Base-by-base conservation (phyloP, 495 filamentous ascomycete genomes). In the Haplographium delicatum region DNA sequence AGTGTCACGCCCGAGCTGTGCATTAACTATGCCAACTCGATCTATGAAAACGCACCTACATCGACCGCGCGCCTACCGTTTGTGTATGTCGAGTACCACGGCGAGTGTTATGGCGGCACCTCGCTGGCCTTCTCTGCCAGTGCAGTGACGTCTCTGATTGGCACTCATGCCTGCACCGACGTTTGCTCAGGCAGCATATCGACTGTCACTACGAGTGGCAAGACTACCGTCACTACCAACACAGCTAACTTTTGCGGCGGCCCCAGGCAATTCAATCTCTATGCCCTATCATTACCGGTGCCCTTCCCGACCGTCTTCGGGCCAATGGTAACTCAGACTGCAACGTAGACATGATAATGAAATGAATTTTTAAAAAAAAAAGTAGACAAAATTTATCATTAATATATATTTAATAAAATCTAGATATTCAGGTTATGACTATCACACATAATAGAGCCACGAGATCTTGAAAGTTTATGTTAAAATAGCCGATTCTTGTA, bases 1-100 rank as follows among this genome's bases (percentile, higher is more conserved):
- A 50, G 41, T 51, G 43, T 60, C 22, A 62, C 60, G 1, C 60
- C 60, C 1, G 53, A 62, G 47, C 50, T 62, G 16, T 62, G 60
- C 47, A 48, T 54, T 25, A 26, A 38, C 18, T 25, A 50, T 44
- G 60, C 54, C 18, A 49, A 53, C 43, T 57, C 53, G 1, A 15
- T 57, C 13, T 56, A 56, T 43, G 33, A 22, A 18, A 33, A 51
- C 7, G n/a, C n/a, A n/a, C 53, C 57, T 2, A 37, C 42, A n/a
- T 53, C 60, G 9, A 58, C 50, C 24, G 30, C 53, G 10, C 27
- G 54, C 18, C n/a, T n/a, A n/a, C 57, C 53, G 6, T 62, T 56
- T 41, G 42, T 55, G 35, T 57, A 35, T 25, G 27, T 62, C n/a
- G 60, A 62, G 50, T 62, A 57, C 27, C 56, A 59, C 18, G 18